These are phyloP conservation scores for Carex scoparia DNA, from an alignment of 176 grass and related monocot genomes.

Conservation along the genomic window DNA sequence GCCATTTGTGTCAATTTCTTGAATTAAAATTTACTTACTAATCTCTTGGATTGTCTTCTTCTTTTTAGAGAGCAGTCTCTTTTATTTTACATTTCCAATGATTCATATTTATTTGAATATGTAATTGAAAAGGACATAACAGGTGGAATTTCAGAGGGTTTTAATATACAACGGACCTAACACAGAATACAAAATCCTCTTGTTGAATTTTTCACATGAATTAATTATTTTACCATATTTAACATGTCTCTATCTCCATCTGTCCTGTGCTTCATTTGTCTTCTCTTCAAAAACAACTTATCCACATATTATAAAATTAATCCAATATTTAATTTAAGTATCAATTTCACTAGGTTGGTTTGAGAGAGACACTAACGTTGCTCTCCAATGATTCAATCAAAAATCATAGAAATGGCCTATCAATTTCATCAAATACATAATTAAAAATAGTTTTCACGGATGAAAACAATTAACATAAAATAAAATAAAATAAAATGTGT, in stretches of 20 bases:
- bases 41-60: background rate
- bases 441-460: background rate
- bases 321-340: background rate
- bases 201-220: background rate
- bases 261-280: background rate
- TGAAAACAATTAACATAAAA: background rate
- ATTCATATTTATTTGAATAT: background rate
- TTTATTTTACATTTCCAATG: background rate
- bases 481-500: background rate
- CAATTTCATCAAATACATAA: background rate
- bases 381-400: background rate
- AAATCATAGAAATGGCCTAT: background rate
- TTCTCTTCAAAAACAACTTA: slow-evolving; percentile 3
- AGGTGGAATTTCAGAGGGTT: background rate
- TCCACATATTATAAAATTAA: background rate
- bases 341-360: background rate
- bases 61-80: background rate
- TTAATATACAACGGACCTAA: too few relatives aligned
- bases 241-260: background rate
- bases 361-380: background rate
- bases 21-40: background rate
- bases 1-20: background rate
- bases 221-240: background rate
- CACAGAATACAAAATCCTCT: background rate
- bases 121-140: slow-evolving; percentile 17